phyloP scores from a whole-genome alignment of 176 grass and related monocot species.

The Raddia distichophylla region DNA sequence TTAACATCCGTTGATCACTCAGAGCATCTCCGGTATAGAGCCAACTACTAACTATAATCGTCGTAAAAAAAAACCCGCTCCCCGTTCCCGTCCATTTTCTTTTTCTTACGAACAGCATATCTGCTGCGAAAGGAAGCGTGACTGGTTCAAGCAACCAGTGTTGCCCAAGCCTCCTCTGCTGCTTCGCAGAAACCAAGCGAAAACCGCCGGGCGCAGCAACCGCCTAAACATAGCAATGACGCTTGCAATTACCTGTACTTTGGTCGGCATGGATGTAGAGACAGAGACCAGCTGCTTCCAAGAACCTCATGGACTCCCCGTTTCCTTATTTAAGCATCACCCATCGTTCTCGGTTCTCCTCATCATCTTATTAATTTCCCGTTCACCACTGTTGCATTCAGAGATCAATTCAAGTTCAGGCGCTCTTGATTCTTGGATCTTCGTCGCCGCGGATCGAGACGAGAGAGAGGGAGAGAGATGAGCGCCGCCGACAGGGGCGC shows the following conservation, averaged over 20 bases:
- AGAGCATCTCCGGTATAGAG: too few species aligned
- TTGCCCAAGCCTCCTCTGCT: conserved; percentile 26
- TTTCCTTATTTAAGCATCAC: conserved; percentile 49
- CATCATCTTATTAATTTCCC: neutral
- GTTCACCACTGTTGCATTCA: neutral
- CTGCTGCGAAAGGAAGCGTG: conserved; percentile 1
- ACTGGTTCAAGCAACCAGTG: conserved; percentile 45
- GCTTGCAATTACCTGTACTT: conserved; percentile 51
- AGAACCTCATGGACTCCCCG: conserved; percentile 45
- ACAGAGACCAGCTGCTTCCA: conserved; percentile 40
- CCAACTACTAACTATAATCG: too few species aligned
- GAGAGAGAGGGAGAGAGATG: neutral
- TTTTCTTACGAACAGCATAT: conserved; percentile 4
- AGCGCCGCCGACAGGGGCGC: conserved; percentile 20
- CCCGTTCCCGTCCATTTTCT: neutral
- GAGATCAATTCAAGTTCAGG: neutral
- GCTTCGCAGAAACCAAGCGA: conserved; percentile 67
- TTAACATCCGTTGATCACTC: too few species aligned
- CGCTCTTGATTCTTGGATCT: neutral
- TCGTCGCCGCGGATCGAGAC: neutral
- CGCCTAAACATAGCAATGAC: conserved; percentile 25
- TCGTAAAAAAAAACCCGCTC: neutral
- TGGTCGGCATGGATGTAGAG: conserved; percentile 41
- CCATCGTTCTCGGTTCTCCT: neutral
- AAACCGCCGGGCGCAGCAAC: conserved; percentile 42